Evolutionary conservation across 2,329 filamentous ascomycete genomes (phyloP), one percentile per base, ranked within the genome.

Genomic region (Xylaria sp.): DNA sequence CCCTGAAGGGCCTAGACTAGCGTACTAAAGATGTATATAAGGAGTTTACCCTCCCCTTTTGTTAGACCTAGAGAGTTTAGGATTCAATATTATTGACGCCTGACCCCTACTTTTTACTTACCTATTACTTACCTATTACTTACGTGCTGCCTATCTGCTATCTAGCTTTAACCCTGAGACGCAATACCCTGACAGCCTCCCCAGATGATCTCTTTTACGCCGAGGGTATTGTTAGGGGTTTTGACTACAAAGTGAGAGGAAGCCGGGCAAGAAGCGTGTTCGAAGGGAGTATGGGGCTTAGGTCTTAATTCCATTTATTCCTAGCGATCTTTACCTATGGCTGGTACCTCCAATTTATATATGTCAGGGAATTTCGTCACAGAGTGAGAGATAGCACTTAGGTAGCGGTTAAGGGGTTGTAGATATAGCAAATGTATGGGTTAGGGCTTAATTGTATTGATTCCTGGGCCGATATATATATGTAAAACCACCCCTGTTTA

Each of bases 401-500:
- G 21, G 50, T 42, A 43, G 35, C 50, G 9, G 38, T 42, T 53
- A 53, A 53, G 37, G 50, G 50, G 50, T 53, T 53, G 38, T 53
- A 43, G 14, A 53, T 53, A 53, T 53, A 53, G 50, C 14, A 53
- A 19, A 42, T 43, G 23, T 42, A 42, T 53, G 21, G 38, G 33
- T 43, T 53, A 53, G 19, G 19, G 19, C 50, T 37, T 23, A 37
- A 53, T 42, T 53, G 11, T 42, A 53, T 53, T 38, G 50, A 43
- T 54, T 45, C 25, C 23, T 55, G 11, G 52, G 52, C 38, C 23
- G 19, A 55, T 55, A 55, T 55, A 55, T 55, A 55, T 35, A 55
- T 45, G 25, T 43, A 55, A 33, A 55, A 45, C 38, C 45, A 55
- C 52, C 52, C 40, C 52, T 55, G 28, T 55, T 17, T 45, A 55